A percentile compares a stretch with the other conserved stretches of the same genome.
phyloP scores from a whole-genome alignment of 2,329 filamentous ascomycete species.

The Monilinia fructicola region DNA sequence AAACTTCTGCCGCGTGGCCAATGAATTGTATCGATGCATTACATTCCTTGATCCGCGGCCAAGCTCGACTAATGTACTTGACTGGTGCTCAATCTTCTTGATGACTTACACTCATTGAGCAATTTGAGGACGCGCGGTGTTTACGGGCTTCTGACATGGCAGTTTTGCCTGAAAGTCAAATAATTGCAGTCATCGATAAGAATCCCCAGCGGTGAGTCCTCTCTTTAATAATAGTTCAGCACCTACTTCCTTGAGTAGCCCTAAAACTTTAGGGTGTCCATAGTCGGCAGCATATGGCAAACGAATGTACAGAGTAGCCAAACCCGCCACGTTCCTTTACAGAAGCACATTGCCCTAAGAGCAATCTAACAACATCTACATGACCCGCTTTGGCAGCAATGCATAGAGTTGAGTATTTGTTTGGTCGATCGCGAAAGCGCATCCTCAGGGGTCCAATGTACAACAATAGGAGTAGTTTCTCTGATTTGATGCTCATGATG shows the following conservation, averaged over 20 bases:
- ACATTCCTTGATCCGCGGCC: neutral
- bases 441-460: conserved; percentile 21
- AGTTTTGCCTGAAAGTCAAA: conserved; percentile 19
- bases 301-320: conserved; percentile 21
- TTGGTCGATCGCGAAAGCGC: conserved; percentile 3
- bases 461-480: conserved; percentile 6
- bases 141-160: conserved; percentile 22
- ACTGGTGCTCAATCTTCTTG: neutral
- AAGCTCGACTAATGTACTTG: neutral
- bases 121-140: conserved; percentile 12
- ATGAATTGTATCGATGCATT: neutral
- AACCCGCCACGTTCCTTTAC: conserved; percentile 23
- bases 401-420: conserved; percentile 23
- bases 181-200: conserved; percentile 15
- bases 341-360: conserved; percentile 23
- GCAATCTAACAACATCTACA: conserved; percentile 21
- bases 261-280: conserved; percentile 23
- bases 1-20: conserved; percentile 9
- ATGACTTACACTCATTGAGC: conserved; percentile 6
- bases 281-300: conserved; percentile 25
- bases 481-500: conserved; percentile 20
- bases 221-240: conserved; percentile 20
- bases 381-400: conserved; percentile 24
- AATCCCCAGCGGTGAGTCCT: conserved; percentile 19
- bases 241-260: conserved; percentile 22